Base-by-base conservation (phyloP, 148 eudicot species). In the Arbutus unedo region DNA sequence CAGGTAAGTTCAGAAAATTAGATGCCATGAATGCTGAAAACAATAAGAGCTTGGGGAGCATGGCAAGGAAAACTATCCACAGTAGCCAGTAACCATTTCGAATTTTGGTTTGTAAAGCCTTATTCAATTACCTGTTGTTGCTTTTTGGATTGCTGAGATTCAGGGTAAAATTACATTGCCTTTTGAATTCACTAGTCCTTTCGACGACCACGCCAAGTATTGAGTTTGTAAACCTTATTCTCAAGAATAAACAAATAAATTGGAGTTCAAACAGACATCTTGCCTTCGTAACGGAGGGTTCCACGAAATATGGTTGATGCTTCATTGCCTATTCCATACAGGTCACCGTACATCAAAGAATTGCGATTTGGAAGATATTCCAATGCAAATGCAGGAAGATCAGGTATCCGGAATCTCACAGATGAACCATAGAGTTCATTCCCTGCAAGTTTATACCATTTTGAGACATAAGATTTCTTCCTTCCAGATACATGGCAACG, bases 281-380 rank as follows among this genome's bases (percentile, higher is more conserved):
- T 88, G 80, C 99, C 99, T 97, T 93, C 98, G 82, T 91, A 97
- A 74, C 98, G 94, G 31, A 97, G 96, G 76, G 98, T 94, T 87
- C 96, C 99, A 82, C 99, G 91, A 81, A 94, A 97, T 81, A 97
- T 88, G 53, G 99, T 93, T 38, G 90, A 89, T 41, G 98, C 99
- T 89, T 97, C 99, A 67, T 86, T 86, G 53, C 85, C 84, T 60
- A 97, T 93, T 60, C 91, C 93, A 83, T 97, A 97, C 55, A 94
- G 79, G 81, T 96, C 94, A 49, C 97, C 98, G 84, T 93, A 96
- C 62, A 93, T 85, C 64, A 96, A 88, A 81, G 99, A 96, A 82
- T 96, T 85, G 62, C 99, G 94, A 87, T 96, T 96, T n/a, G 99
- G 99, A 73, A 96, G 94, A 70, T 92, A 93, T 85, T 97, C 99